These are phyloP conservation scores for Coleophoma cylindrospora DNA, from an alignment of 2,329 filamentous ascomycete genomes.

Conservation along the genomic window DNA sequence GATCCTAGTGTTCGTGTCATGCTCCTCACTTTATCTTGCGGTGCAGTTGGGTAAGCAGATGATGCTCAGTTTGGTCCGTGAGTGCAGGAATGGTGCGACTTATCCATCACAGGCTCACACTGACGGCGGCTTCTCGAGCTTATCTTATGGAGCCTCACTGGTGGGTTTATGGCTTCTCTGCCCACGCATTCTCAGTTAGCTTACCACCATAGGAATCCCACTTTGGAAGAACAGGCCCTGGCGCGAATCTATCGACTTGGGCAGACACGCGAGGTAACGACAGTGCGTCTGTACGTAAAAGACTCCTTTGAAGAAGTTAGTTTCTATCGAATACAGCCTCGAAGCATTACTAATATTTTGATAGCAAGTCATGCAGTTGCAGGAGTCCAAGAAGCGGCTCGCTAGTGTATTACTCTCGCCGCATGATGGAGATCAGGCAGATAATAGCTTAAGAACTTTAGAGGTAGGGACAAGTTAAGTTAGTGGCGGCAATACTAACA, in stretches of 20 bases:
- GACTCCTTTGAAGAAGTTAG: slow-evolving; percentile 19
- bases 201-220: slow-evolving; percentile 14
- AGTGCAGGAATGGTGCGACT: no score
- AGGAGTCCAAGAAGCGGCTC: slow-evolving; percentile 10
- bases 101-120: slow-evolving; percentile 6
- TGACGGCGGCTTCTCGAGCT: slow-evolving; percentile 20
- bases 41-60: slow-evolving; percentile 40
- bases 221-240: slow-evolving; percentile 24
- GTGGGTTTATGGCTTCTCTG: neutral
- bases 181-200: no score
- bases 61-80: no score
- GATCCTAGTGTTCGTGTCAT: slow-evolving; percentile 35
- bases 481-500: no score
- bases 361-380: slow-evolving; percentile 15
- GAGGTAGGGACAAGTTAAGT: no score
- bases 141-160: slow-evolving; percentile 27
- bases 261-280: slow-evolving; percentile 16
- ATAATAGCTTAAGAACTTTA: no score
- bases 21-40: slow-evolving; percentile 44
- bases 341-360: neutral
- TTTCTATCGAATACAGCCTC: neutral
- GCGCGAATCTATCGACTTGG: slow-evolving; percentile 20
- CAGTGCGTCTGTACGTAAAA: slow-evolving; percentile 21
- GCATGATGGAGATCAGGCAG: no score
- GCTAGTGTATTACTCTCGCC: no score